A percentile compares a stretch with the other conserved stretches of the same genome.
These are phyloP conservation scores for Xylaria longipes DNA, from an alignment of 495 filamentous ascomycete genomes.

Conservation along the genomic window DNA sequence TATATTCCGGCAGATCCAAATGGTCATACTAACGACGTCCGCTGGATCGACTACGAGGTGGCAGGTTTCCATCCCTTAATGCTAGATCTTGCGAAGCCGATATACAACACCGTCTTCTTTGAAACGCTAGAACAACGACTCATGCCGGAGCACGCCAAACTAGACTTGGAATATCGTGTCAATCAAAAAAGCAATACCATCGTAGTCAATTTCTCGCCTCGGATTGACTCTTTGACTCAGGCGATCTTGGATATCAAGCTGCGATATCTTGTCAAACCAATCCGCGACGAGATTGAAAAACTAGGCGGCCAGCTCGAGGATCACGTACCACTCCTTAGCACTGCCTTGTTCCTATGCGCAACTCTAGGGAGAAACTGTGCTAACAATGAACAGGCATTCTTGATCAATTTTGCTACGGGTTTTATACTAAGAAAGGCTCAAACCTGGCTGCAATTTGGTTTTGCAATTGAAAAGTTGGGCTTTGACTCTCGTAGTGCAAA, in stretches of 20 bases:
- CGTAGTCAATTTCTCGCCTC: not conserved
- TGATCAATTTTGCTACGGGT: not conserved
- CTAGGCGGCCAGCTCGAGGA: not conserved
- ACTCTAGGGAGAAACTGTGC: not conserved
- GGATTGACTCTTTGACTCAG: conserved; percentile 1
- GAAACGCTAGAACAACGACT: not conserved
- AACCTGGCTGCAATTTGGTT: not conserved
- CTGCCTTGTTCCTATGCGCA: conserved; percentile 1
- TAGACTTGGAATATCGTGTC: not conserved
- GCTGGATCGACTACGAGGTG: conserved; percentile 5
- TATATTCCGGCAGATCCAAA: not conserved
- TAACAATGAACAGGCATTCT: not conserved
- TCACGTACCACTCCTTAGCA: conserved; percentile 3
- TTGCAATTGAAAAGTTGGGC: not conserved
- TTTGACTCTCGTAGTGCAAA: not conserved
- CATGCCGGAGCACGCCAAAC: not conserved
- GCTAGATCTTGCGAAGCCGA: conserved; percentile 2
- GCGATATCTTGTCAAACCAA: conserved; percentile 4
- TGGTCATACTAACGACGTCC: not conserved
- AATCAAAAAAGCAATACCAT: not conserved
- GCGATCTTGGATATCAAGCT: conserved; percentile 3
- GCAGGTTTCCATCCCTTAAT: conserved; percentile 15
- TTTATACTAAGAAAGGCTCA: not conserved
- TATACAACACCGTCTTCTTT: conserved; percentile 4
- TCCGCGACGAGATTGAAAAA: not conserved